Evolutionary conservation across 257 asterid genomes (phyloP), one percentile per base, ranked within the genome.

Genomic region (Leptodermis oblonga): DNA sequence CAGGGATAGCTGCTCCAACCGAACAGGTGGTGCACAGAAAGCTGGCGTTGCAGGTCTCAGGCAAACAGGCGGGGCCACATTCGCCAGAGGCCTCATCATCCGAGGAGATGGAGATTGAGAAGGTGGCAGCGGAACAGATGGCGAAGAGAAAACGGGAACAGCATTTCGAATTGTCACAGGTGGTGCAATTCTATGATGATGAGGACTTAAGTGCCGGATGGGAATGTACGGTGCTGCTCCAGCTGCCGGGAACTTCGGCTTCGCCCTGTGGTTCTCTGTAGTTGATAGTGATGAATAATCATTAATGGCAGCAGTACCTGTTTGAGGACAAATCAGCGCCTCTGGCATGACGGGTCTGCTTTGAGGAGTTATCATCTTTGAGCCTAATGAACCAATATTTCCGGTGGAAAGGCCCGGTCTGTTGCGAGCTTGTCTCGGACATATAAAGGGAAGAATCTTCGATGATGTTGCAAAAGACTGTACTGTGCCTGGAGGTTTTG

Each of bases 181-280:
- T 55, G 90, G 95, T 63, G 99, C 97, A 53, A 85, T 71, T 69
- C 88, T 79, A 51, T 78, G 84, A 77, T 84, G 95, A 78, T 84
- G 95, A 10, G 90, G 83, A 75, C 71, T 78, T 46, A 80, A 87
- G 79, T 84, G 95, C 43, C 88, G 78, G 71, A 91, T 85, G 0
- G 97, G 99, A 67, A 93, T 86, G 75, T 93, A 93, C 33, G 99
- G 96, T 17, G 86, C 78, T 37, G 99, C 97, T 60, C 91, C 89
- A 70, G 86, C 96, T 72, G 92, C 90, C 13, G 94, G 96, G 80
- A 90, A 89, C 78, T 79, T 88, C 70, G 81, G 71, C 31, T 65
- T 80, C 75, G 75, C 51, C 59, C 63, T 71, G 71, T 56, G 48
- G 79, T 45, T 80, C 71, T 86, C 95, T 33, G 67, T n/a, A n/a